A percentile compares a stretch with the other conserved stretches of the same genome.
Evolutionary conservation across 805 yeast species (phyloP).

Genomic region (Gaillardinia entomophila): DNA sequence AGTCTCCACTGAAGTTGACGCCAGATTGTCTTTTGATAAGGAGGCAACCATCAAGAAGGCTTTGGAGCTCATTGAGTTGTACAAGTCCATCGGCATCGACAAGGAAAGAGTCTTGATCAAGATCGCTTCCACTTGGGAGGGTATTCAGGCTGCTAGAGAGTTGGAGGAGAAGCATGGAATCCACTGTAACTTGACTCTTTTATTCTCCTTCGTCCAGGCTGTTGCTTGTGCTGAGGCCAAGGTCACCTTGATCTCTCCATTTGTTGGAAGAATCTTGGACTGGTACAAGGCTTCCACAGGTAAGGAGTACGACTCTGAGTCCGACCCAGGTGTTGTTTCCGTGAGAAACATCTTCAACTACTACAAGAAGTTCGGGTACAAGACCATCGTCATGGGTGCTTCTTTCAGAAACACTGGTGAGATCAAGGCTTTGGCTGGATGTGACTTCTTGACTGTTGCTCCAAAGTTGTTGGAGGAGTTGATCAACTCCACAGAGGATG

Average conservation of each 20-base stretch:
- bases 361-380: slow-evolving; percentile 94
- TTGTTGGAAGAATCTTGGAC: slow-evolving; percentile 98
- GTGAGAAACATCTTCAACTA: slow-evolving; percentile 90
- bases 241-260: slow-evolving; percentile 95
- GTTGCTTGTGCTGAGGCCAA: slow-evolving; percentile 98
- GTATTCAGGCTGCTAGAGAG: slow-evolving; percentile 97
- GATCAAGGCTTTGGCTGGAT: slow-evolving; percentile 94
- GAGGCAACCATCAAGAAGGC: slow-evolving; percentile 94
- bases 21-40: slow-evolving; percentile 94
- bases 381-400: slow-evolving; percentile 99
- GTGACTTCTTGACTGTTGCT: slow-evolving; percentile 92
- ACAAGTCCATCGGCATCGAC: slow-evolving; percentile 75
- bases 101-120: slow-evolving; percentile 93
- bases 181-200: slow-evolving; percentile 91
- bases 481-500: slow-evolving; percentile 66
- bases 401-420: slow-evolving; percentile 97
- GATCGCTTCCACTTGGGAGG: slow-evolving; percentile 98
- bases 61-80: slow-evolving; percentile 78
- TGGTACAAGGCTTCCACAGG: slow-evolving; percentile 97
- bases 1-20: slow-evolving; percentile 98
- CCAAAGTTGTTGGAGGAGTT: slow-evolving; percentile 89
- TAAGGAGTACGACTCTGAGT: slow-evolving; percentile 68
- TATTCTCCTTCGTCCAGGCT: slow-evolving; percentile 95
- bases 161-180: slow-evolving; percentile 85
- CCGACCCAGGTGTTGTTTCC: slow-evolving; percentile 94